phyloP scores from a whole-genome alignment of 2,329 filamentous ascomycete species.

The Cordyceps cateniannulata region DNA sequence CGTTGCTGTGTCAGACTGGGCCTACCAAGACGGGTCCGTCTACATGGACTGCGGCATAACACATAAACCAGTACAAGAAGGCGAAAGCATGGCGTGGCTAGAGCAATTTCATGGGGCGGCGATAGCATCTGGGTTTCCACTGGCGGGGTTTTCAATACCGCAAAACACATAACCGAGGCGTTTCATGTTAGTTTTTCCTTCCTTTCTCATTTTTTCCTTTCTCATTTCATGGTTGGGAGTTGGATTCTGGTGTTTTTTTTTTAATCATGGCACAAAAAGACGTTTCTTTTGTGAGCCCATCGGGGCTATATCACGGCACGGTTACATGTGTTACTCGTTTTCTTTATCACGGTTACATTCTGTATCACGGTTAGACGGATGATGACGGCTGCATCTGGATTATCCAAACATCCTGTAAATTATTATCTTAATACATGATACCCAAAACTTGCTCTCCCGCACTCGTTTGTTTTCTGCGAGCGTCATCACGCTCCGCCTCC shows the following conservation, averaged over 20 bases:
- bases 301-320: not conserved
- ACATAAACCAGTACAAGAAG: conserved; percentile 24
- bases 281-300: conserved; percentile 2
- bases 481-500: not conserved
- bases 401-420: conserved; percentile 3
- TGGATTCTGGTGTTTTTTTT: not conserved
- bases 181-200: not conserved
- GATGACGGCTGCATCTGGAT: conserved; percentile 8
- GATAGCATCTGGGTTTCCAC: conserved; percentile 29
- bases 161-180: conserved; percentile 4
- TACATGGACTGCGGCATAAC: conserved; percentile 28
- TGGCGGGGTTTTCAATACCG: conserved; percentile 14
- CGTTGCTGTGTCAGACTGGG: conserved; percentile 26
- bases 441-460: not conserved
- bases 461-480: not conserved
- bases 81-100: conserved; percentile 23
- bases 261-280: not conserved
- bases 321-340: not conserved
- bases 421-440: conserved; percentile 13
- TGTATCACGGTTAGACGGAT: conserved; percentile 7
- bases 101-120: conserved; percentile 24
- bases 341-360: not conserved
- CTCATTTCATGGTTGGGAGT: not conserved
- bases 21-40: conserved; percentile 26
- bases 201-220: not conserved